Conservation (phyloP, 129 eudicot genomes). For the Centrapalus pauciflorus region DNA sequence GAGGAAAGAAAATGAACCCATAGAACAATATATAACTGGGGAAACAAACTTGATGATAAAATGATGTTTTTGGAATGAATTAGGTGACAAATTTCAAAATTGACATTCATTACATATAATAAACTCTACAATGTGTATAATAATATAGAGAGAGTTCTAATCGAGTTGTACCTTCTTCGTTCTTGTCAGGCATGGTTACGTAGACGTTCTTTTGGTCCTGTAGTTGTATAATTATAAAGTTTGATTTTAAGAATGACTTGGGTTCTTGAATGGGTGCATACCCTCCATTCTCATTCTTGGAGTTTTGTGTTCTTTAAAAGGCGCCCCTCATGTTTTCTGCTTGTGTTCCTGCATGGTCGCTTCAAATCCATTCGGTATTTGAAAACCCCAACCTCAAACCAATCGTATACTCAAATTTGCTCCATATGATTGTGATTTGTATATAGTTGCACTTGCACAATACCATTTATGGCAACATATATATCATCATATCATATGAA, state of each 20-base stretch:
- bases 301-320: constrained; percentile 21
- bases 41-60: background rate
- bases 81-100: background rate
- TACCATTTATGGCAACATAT: background rate
- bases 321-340: background rate
- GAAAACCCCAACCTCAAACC: constrained; percentile 8
- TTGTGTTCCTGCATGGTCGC: constrained; percentile 10
- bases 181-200: background rate
- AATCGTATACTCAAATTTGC: background rate
- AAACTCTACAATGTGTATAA: background rate
- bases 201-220: background rate
- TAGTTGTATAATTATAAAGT: background rate
- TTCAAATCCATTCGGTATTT: constrained; percentile 13
- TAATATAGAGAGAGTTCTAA: background rate
- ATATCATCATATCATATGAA: background rate
- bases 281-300: background rate
- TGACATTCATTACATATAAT: background rate
- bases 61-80: background rate
- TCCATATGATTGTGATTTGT: constrained; percentile 8
- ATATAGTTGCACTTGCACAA: too few species aligned
- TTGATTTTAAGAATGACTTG: background rate
- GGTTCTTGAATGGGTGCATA: background rate
- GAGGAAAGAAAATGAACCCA: too few species aligned
- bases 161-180: background rate
- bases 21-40: too few species aligned